These are phyloP conservation scores for Cystoderma amianthinum DNA, from an alignment of 768 basidiomycete species.

Conservation along the genomic window DNA sequence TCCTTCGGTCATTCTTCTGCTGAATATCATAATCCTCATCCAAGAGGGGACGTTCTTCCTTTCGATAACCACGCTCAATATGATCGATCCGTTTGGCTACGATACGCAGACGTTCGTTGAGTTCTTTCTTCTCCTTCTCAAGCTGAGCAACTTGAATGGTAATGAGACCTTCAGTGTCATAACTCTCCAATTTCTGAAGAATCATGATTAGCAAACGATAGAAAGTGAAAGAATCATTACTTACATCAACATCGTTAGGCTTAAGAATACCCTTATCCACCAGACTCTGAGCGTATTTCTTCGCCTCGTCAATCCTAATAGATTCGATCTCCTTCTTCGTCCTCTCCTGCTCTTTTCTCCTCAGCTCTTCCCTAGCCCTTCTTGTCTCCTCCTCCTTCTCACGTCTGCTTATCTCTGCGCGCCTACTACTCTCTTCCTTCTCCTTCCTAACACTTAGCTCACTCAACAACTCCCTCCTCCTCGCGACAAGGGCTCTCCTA, in stretches of 20 bases:
- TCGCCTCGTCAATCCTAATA: conserved; percentile 75
- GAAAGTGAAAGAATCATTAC: conserved; percentile 15
- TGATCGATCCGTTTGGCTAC: conserved; percentile 90
- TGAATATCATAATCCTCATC: conserved; percentile 82
- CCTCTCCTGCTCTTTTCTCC: conserved; percentile 60
- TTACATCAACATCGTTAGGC: conserved; percentile 56
- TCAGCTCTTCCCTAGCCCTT: conserved; percentile 55
- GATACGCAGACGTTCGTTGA: conserved; percentile 75
- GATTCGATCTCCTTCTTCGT: conserved; percentile 69
- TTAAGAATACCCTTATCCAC: conserved; percentile 73
- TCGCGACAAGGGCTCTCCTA: conserved; percentile 74
- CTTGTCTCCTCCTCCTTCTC: conserved; percentile 68
- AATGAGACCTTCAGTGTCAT: conserved; percentile 84
- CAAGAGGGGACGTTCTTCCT: conserved; percentile 85
- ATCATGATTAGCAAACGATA: neutral
- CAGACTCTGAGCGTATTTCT: conserved; percentile 79
- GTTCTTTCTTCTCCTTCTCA: conserved; percentile 93
- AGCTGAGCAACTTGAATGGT: conserved; percentile 89
- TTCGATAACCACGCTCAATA: conserved; percentile 89
- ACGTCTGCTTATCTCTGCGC: conserved; percentile 58
- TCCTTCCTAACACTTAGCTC: conserved; percentile 83
- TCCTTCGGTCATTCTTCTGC: conserved; percentile 67
- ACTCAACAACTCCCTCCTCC: conserved; percentile 77
- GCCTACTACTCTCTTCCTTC: conserved; percentile 78
- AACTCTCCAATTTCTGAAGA: conserved; percentile 69